phyloP scores from a whole-genome alignment of 345 rosid genomes.

The Linum tenue region DNA sequence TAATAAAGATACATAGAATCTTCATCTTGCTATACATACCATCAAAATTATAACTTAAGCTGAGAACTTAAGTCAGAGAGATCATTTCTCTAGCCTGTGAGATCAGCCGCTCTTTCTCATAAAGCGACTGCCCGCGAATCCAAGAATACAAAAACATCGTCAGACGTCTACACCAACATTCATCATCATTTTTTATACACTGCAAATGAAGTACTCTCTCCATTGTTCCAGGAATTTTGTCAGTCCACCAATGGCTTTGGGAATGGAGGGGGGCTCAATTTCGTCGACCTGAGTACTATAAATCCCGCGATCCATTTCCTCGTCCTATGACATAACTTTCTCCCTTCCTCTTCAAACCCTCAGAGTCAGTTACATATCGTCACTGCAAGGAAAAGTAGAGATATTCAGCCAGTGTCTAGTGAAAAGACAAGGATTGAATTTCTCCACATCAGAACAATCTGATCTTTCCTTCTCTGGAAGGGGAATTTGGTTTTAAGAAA shows the following conservation, averaged over 20 bases:
- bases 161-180: background rate
- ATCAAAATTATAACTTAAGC: background rate
- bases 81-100: too few species aligned
- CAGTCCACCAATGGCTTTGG: too few species aligned
- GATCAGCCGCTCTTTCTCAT: background rate
- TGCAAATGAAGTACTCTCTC: background rate
- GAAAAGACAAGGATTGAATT: background rate
- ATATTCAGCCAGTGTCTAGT: background rate
- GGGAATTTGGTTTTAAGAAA: conserved; percentile 4
- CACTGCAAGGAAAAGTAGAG: background rate
- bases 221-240: too few species aligned
- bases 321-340: too few species aligned
- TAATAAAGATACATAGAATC: background rate
- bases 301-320: too few species aligned
- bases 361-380: background rate
- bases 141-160: background rate
- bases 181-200: background rate
- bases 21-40: background rate
- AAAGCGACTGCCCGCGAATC: background rate
- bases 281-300: too few species aligned
- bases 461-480: conserved; percentile 11
- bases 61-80: background rate
- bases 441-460: conserved; percentile 4
- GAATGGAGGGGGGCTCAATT: too few species aligned
- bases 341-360: too few species aligned